Evolutionary conservation across 1,284 basidiomycete genomes (phyloP), one percentile per base, ranked within the genome.

Genomic region (Porphyrellus sp.): DNA sequence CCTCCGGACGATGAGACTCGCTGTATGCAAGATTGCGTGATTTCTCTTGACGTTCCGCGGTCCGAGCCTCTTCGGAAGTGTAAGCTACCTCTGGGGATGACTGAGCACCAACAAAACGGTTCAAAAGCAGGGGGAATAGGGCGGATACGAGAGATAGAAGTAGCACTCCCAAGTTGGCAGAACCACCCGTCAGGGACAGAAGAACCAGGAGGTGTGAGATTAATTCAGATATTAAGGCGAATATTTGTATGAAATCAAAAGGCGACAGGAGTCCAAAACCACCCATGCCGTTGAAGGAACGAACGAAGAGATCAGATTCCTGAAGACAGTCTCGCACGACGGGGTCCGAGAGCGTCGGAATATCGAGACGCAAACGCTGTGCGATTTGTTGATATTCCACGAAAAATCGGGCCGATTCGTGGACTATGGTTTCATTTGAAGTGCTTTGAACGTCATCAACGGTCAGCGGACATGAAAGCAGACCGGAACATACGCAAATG

Each of bases 241-340:
- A 72, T 54, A 90, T 75, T 59, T 86, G 84, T 59, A 88, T 75
- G 56, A 91, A 81, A 64, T 91, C 86, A 49, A 91, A 76, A 8
- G 87, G 86, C 2, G 86, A 89, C 57, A 88, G 75, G 28, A 89
- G 74, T 37, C 86, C 84, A 69, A 88, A 85, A 25, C 83, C 77
- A 33, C 82, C 80, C 57, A 75, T 70, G 45, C 83, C 83, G 58
- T 78, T 81, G 67, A 91, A 86, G 8, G 88, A 87, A 52, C 81
- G 77, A 40, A 88, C 85, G 62, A 89, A 88, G 23, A 86, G 77
- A 61, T 90, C 90, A 15, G 89, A 89, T 70, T 93, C 90, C 58
- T 86, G 82, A n/a, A 92, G 74, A 28, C 91, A 77, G 59, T 89
- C 87, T 49, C 83, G 81, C 20, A 87, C 75, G 55, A 75, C 68